Conservation (phyloP, 495 filamentous ascomycete genomes). For the Sordaria brevicollis region DNA sequence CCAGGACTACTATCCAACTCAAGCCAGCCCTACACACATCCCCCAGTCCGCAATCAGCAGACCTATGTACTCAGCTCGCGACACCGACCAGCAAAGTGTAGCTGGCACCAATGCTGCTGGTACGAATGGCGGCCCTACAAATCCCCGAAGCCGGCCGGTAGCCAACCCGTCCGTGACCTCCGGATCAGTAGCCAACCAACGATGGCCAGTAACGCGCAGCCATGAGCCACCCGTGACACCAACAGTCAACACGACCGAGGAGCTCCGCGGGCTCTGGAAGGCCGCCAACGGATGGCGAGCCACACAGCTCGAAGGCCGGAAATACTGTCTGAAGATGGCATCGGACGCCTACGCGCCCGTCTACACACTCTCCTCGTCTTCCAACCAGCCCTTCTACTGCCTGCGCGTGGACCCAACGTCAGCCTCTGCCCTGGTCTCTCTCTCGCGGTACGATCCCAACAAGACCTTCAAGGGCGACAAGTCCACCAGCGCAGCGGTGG, state of each 20-base stretch:
- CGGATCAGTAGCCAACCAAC: background rate
- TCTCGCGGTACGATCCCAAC: slow-evolving; percentile 43
- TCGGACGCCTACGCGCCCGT: slow-evolving; percentile 38
- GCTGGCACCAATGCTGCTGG: slow-evolving; percentile 8
- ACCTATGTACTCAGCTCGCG: slow-evolving; percentile 41
- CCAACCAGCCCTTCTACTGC: slow-evolving; percentile 41
- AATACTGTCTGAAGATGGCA: slow-evolving; percentile 40
- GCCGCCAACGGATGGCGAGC: slow-evolving; percentile 46
- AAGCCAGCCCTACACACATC: slow-evolving; percentile 41
- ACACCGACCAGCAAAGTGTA: slow-evolving; percentile 12
- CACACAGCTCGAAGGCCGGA: slow-evolving; percentile 35
- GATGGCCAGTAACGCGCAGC: background rate
- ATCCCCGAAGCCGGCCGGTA: background rate
- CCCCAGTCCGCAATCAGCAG: slow-evolving; percentile 46
- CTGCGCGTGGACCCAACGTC: slow-evolving; percentile 45
- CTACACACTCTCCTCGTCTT: slow-evolving; percentile 39
- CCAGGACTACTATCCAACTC: slow-evolving; percentile 59
- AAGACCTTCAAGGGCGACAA: slow-evolving; percentile 31
- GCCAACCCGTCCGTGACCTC: slow-evolving; percentile 17
- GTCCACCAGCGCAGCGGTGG: background rate
- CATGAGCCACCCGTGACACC: slow-evolving; percentile 37
- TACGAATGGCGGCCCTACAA: background rate
- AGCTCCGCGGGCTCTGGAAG: slow-evolving; percentile 45
- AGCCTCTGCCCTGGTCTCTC: slow-evolving; percentile 40
- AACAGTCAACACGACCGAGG: slow-evolving; percentile 37